Percentiles rank a stretch among this genome's conserved stretches.
Evolutionary conservation across 495 filamentous ascomycete genomes (phyloP).

Genomic region (Lindgomyces ingoldianus): DNA sequence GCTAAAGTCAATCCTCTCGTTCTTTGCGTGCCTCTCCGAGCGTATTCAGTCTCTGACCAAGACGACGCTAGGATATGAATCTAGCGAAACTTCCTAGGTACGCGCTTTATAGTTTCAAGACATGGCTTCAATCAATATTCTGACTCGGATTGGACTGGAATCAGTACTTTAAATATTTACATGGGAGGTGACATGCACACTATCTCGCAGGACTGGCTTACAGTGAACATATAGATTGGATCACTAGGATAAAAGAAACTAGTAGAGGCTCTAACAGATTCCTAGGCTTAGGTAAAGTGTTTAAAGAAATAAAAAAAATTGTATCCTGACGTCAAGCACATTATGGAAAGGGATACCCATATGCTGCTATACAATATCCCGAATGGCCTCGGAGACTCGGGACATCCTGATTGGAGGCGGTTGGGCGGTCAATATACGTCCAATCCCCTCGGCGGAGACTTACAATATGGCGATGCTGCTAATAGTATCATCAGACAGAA

Average conservation of each 20-base stretch:
- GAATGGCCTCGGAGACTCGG: constrained; percentile 8
- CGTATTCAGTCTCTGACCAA: constrained; percentile 16
- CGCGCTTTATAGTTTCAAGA: constrained; percentile 1
- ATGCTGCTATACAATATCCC: constrained; percentile 8
- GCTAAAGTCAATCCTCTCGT: too few relatives aligned
- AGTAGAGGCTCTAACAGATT: too few relatives aligned
- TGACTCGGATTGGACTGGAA: constrained; percentile 4
- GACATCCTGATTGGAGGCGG: constrained; percentile 4
- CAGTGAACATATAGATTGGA: constrained; percentile 7
- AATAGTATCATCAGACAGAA: neutral
- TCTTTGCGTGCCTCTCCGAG: too few relatives aligned
- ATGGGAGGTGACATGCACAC: neutral
- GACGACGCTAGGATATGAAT: constrained; percentile 12
- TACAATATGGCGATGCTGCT: constrained; percentile 7
- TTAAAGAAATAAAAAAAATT: too few relatives aligned
- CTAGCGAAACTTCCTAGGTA: constrained; percentile 3
- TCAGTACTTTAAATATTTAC: neutral
- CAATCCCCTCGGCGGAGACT: neutral
- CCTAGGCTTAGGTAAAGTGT: too few relatives aligned
- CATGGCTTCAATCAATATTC: constrained; percentile 15
- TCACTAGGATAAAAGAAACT: too few relatives aligned
- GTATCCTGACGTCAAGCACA: constrained; percentile 15
- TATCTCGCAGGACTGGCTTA: constrained; percentile 6
- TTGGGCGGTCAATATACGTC: constrained; percentile 12
- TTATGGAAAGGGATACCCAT: constrained; percentile 9